Conservation (phyloP, 179 eudicot species). For the Spinacia oleracea region DNA sequence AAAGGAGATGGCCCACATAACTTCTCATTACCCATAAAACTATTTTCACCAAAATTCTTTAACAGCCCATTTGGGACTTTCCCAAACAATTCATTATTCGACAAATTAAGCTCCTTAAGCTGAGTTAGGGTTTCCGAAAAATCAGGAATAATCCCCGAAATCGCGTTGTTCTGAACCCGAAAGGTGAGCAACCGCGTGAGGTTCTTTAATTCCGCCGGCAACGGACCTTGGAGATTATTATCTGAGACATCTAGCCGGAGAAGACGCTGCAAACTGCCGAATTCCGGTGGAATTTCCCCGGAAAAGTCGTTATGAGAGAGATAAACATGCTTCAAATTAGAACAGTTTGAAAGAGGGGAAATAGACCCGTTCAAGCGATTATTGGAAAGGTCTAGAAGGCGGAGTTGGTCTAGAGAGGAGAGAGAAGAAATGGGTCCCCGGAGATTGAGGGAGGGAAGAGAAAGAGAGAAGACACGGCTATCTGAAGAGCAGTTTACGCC, state of each 20-base stretch:
- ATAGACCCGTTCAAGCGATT: conserved; percentile 84
- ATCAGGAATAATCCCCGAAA: conserved; percentile 59
- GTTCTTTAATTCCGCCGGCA: conserved; percentile 45
- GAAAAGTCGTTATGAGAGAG: conserved; percentile 70
- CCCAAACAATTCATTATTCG: conserved; percentile 74
- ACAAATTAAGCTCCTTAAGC: conserved; percentile 53
- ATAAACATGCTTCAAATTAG: conserved; percentile 62
- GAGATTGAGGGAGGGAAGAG: conserved; percentile 71
- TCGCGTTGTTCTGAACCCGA: conserved; percentile 59
- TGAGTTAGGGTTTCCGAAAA: conserved; percentile 32
- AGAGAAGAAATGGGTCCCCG: conserved; percentile 71
- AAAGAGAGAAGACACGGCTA: conserved; percentile 53
- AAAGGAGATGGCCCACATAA: conserved; percentile 60
- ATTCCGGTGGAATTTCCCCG: conserved; percentile 46
- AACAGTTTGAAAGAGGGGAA: conserved; percentile 39
- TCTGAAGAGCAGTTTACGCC: conserved; percentile 59
- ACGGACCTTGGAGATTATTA: conserved; percentile 65
- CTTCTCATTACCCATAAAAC: conserved; percentile 72
- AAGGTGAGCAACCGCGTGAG: conserved; percentile 58
- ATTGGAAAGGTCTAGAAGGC: conserved; percentile 66
- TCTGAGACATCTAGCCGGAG: conserved; percentile 71
- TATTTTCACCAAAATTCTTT: conserved; percentile 42
- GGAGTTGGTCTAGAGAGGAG: conserved; percentile 73
- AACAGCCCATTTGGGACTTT: conserved; percentile 36
- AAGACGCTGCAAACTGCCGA: conserved; percentile 50